Evolutionary conservation across 805 yeast species (phyloP).

Genomic region (Cyberlindnera petersonii): DNA sequence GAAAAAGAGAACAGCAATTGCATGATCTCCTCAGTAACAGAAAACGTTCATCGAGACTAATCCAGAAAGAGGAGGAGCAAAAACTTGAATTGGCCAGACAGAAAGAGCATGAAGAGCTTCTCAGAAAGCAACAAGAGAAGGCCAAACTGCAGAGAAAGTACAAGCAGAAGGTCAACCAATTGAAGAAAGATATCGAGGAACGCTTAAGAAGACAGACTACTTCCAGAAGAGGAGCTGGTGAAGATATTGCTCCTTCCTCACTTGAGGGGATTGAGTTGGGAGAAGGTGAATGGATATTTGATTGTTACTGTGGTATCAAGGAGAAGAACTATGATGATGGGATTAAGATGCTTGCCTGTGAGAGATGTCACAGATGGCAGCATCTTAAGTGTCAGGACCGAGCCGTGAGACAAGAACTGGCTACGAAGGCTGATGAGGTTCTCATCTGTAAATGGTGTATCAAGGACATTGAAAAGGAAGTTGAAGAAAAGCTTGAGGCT

Average conservation of each 20-base stretch:
- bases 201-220: slow-evolving; percentile 20
- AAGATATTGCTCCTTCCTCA: slow-evolving; percentile 28
- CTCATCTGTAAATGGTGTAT: slow-evolving; percentile 29
- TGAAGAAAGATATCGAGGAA: slow-evolving; percentile 27
- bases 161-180: slow-evolving; percentile 20
- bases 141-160: slow-evolving; percentile 35
- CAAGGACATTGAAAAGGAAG: slow-evolving; percentile 25
- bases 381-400: slow-evolving; percentile 34
- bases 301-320: slow-evolving; percentile 35
- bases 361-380: slow-evolving; percentile 36
- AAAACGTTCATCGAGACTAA: slow-evolving; percentile 70
- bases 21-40: slow-evolving; percentile 60
- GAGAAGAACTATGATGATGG: slow-evolving; percentile 36
- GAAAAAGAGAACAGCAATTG: slow-evolving; percentile 62
- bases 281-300: slow-evolving; percentile 36
- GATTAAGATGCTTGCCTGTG: slow-evolving; percentile 32
- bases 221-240: slow-evolving; percentile 22
- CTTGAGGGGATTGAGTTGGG: slow-evolving; percentile 27
- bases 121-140: slow-evolving; percentile 24
- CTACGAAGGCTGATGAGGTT: slow-evolving; percentile 25
- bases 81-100: slow-evolving; percentile 32
- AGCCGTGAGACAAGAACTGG: slow-evolving; percentile 25
- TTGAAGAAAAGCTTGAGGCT: slow-evolving; percentile 19
- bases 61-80: slow-evolving; percentile 61
- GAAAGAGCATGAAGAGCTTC: slow-evolving; percentile 36